Conservation (phyloP, 2,329 filamentous ascomycete species). For the Scleromitrula shiraiana region DNA sequence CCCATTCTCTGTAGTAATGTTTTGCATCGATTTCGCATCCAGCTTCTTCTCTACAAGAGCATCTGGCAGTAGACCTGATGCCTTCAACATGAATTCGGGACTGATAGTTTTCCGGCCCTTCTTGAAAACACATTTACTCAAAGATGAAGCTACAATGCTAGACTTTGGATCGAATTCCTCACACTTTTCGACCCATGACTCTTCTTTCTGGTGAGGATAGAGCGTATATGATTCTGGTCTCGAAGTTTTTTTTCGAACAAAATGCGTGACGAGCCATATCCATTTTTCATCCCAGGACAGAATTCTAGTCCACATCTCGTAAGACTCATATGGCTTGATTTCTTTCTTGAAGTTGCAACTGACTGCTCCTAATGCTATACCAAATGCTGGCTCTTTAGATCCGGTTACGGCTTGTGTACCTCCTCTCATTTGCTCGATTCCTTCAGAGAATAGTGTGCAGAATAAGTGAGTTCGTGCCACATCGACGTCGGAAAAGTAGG, state of each 20-base stretch:
- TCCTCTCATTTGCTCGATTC: slow-evolving; percentile 30
- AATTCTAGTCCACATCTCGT: slow-evolving; percentile 65
- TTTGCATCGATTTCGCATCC: background rate
- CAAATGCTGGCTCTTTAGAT: slow-evolving; percentile 26
- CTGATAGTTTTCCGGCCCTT: slow-evolving; percentile 55
- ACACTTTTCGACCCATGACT: slow-evolving; percentile 2
- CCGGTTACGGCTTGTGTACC: slow-evolving; percentile 28
- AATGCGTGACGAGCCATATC: slow-evolving; percentile 55
- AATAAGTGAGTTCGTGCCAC: slow-evolving; percentile 58
- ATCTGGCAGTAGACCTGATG: slow-evolving; percentile 51
- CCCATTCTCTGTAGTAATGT: background rate
- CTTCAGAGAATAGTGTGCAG: slow-evolving; percentile 37
- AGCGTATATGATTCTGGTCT: slow-evolving; percentile 28
- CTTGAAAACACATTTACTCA: slow-evolving; percentile 54
- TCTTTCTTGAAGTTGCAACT: slow-evolving; percentile 58
- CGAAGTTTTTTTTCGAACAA: slow-evolving; percentile 36
- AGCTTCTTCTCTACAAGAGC: background rate
- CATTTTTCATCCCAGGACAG: slow-evolving; percentile 76
- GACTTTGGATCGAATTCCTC: slow-evolving; percentile 6
- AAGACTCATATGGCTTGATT: slow-evolving; percentile 59
- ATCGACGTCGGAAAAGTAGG: slow-evolving; percentile 64
- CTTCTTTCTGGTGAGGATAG: slow-evolving; percentile 28
- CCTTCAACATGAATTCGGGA: slow-evolving; percentile 52
- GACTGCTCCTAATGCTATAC: slow-evolving; percentile 44
- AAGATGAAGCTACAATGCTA: slow-evolving; percentile 36